Conservation (phyloP, 2,329 filamentous ascomycete genomes). For the Colletotrichum lentis region DNA sequence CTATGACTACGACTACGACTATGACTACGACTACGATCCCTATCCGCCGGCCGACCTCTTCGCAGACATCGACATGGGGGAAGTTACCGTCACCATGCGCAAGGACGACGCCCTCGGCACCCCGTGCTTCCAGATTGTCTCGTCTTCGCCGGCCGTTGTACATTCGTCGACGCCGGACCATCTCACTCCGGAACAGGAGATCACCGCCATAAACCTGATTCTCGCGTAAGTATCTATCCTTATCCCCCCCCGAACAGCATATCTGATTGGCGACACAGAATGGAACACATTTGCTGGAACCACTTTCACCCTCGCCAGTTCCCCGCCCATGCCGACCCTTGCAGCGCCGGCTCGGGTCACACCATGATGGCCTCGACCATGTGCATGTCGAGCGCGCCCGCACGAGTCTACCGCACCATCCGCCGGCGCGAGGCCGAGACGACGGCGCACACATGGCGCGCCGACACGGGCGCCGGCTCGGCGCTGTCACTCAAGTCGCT, state of each 20-base stretch:
- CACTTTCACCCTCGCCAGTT: conserved; percentile 56
- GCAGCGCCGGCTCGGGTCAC: conserved; percentile 50
- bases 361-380: conserved; percentile 56
- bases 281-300: conserved; percentile 63
- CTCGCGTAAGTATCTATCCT: conserved; percentile 53
- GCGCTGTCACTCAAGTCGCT: conserved; percentile 55
- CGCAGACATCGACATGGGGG: conserved; percentile 48
- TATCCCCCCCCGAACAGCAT: too few species aligned
- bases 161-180: conserved; percentile 39
- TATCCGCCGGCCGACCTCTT: conserved; percentile 44
- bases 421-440: conserved; percentile 22
- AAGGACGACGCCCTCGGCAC: conserved; percentile 53
- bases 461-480: conserved; percentile 39
- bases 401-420: conserved; percentile 43
- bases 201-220: conserved; percentile 62
- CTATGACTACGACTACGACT: too few species aligned
- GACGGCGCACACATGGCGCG: conserved; percentile 46
- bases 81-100: conserved; percentile 53
- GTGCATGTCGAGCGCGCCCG: conserved; percentile 52
- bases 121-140: conserved; percentile 55
- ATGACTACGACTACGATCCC: conserved; percentile 24
- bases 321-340: conserved; percentile 45
- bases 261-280: conserved; percentile 44
- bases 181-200: conserved; percentile 52
- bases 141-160: conserved; percentile 40